Conservation (phyloP, 2,329 filamentous ascomycete species). For the Diplodia scrobiculata region DNA sequence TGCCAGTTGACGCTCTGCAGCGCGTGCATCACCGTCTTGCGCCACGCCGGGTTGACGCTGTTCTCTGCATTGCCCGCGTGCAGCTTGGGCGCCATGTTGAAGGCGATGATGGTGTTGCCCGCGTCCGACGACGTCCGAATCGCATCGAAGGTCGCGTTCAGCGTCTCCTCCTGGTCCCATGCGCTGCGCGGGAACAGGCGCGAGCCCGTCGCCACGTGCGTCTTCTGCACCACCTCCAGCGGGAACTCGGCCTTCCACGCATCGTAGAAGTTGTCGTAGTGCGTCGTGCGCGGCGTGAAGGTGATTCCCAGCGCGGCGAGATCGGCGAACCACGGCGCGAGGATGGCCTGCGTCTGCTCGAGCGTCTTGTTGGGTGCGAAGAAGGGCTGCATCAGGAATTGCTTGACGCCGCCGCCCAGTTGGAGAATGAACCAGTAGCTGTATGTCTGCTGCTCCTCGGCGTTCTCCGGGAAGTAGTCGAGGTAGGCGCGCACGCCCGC, state of each 20-base stretch:
- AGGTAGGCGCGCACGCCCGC: conserved; percentile 39
- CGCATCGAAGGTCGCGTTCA: conserved; percentile 44
- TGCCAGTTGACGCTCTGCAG: conserved; percentile 39
- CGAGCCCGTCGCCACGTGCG: conserved; percentile 47
- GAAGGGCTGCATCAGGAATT: conserved; percentile 41
- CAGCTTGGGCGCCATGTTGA: conserved; percentile 27
- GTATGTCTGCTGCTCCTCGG: conserved; percentile 38
- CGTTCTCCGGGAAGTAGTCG: conserved; percentile 36
- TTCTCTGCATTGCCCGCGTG: conserved; percentile 30
- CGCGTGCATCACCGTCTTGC: conserved; percentile 31
- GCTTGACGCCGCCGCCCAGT: conserved; percentile 35
- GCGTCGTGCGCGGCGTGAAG: conserved; percentile 44
- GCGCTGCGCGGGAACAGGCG: conserved; percentile 50
- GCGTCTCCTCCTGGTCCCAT: conserved; percentile 42
- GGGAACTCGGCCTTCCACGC: conserved; percentile 50
- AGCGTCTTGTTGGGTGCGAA: conserved; percentile 44
- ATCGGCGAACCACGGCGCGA: conserved; percentile 40
- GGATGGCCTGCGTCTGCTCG: conserved; percentile 40
- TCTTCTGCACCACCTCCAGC: conserved; percentile 43
- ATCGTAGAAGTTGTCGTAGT: conserved; percentile 44
- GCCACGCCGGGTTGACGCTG: conserved; percentile 36
- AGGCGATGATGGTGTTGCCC: conserved; percentile 19
- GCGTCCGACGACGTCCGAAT: conserved; percentile 19
- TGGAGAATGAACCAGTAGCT: conserved; percentile 39
- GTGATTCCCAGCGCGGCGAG: conserved; percentile 44